phyloP scores from a whole-genome alignment of 306 rosid species.

The Pachyrhizus erosus region DNA sequence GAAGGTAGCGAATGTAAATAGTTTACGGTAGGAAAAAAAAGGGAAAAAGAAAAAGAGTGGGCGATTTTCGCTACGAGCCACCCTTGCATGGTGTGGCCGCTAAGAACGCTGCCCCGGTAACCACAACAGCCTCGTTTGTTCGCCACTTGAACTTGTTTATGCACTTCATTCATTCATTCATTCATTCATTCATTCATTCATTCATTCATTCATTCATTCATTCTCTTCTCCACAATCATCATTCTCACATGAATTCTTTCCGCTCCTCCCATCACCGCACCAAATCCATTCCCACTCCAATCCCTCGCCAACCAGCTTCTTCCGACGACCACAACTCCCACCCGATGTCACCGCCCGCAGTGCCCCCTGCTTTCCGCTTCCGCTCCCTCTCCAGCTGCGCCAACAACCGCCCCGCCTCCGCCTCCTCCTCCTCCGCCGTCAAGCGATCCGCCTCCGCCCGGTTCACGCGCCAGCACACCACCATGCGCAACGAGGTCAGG shows the following conservation, averaged over 20 bases:
- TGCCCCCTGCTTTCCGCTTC: conserved; percentile 2
- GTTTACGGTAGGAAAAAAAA: not conserved
- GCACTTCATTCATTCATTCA: not conserved
- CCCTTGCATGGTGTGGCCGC: conserved; percentile 46
- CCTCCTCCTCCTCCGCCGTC: not conserved
- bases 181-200: no score
- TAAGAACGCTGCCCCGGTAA: conserved; percentile 38
- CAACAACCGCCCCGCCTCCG: conserved; percentile 9
- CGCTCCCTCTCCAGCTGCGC: conserved; percentile 44
- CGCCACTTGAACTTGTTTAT: not conserved
- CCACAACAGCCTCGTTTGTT: no score
- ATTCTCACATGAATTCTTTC: conserved; percentile 30
- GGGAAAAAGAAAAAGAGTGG: not conserved
- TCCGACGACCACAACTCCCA: not conserved
- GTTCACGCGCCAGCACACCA: conserved; percentile 25
- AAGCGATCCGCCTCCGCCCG: conserved; percentile 49
- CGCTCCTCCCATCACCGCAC: not conserved
- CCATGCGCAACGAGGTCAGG: conserved; percentile 44
- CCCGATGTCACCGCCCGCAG: not conserved
- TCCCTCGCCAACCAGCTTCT: not conserved
- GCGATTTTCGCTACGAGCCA: conserved; percentile 50
- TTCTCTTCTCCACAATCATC: no score
- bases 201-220: no score
- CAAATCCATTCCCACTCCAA: not conserved
- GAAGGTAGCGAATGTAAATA: no score